These are phyloP conservation scores for Biscutella laevigata DNA, from an alignment of 441 rosid species.

Conservation along the genomic window DNA sequence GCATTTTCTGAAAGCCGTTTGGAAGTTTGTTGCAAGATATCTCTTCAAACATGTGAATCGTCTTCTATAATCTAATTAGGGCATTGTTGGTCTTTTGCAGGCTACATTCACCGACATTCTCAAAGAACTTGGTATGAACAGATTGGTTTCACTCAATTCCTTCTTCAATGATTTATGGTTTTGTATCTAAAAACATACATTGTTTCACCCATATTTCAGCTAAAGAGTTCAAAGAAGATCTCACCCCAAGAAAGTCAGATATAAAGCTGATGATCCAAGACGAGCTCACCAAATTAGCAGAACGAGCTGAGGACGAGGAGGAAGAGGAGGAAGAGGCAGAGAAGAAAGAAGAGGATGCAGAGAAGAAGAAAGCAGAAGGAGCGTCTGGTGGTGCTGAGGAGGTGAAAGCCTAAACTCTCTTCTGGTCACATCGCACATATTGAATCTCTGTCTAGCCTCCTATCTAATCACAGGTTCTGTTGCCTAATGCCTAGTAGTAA, in stretches of 20 bases:
- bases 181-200: slow-evolving; percentile 3
- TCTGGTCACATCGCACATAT: slow-evolving; percentile 16
- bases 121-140: slow-evolving; percentile 74
- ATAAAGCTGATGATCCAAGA: slow-evolving; percentile 81
- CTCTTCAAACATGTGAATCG: not conserved
- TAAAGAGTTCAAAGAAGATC: slow-evolving; percentile 47
- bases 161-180: not conserved
- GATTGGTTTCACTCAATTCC: slow-evolving; percentile 8
- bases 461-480: not conserved
- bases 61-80: slow-evolving; percentile 3
- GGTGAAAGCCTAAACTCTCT: slow-evolving; percentile 19
- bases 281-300: slow-evolving; percentile 86
- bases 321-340: slow-evolving; percentile 49
- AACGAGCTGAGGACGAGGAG: slow-evolving; percentile 63
- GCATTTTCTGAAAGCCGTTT: slow-evolving; percentile 1
- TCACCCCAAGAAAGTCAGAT: slow-evolving; percentile 59
- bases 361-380: slow-evolving; percentile 28
- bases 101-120: slow-evolving; percentile 96
- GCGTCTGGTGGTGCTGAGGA: slow-evolving; percentile 21
- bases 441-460: not conserved
- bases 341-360: slow-evolving; percentile 23
- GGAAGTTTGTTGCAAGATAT: slow-evolving; percentile 1
- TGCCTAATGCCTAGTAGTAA: slow-evolving; percentile 11
- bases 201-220: slow-evolving; percentile 34
- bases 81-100: slow-evolving; percentile 40